Percentiles rank a stretch among this genome's conserved stretches.
These are phyloP conservation scores for Paraleonurus japonicus DNA, from an alignment of 257 asterid genomes.

Conservation along the genomic window DNA sequence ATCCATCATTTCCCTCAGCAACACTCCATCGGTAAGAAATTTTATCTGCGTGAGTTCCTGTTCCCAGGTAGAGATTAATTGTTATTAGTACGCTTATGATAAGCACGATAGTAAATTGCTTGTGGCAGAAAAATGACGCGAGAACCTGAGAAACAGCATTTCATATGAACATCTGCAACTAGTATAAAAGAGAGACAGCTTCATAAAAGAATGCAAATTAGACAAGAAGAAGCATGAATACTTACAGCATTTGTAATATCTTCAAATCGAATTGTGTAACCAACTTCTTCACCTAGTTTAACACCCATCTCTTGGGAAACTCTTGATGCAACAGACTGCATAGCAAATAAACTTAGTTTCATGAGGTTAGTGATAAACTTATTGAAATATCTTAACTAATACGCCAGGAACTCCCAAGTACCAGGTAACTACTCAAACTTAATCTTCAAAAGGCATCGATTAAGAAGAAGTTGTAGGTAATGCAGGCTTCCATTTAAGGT, in stretches of 20 bases:
- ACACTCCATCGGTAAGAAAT: slow-evolving; percentile 93
- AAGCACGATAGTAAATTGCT: background rate
- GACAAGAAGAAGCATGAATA: slow-evolving; percentile 18
- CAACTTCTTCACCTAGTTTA: slow-evolving; percentile 91
- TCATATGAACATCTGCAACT: slow-evolving; percentile 9
- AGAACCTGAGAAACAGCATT: background rate
- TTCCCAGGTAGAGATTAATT: slow-evolving; percentile 30
- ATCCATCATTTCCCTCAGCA: slow-evolving; percentile 98
- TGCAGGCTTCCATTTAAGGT: background rate
- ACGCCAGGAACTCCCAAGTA: background rate
- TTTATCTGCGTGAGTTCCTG: slow-evolving; percentile 86
- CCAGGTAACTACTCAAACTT: background rate
- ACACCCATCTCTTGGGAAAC: slow-evolving; percentile 96
- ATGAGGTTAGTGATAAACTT: slow-evolving; percentile 3
- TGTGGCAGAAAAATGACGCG: background rate
- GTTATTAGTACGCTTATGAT: slow-evolving; percentile 23
- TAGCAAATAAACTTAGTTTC: slow-evolving; percentile 15
- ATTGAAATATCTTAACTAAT: background rate
- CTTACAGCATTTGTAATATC: slow-evolving; percentile 75
- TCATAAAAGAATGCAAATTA: background rate
- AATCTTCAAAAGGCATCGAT: background rate
- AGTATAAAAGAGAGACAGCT: slow-evolving; percentile 7
- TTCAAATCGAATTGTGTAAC: slow-evolving; percentile 96
- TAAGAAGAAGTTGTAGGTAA: background rate
- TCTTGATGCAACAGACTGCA: slow-evolving; percentile 82